Conservation (phyloP, 257 asterid genomes). For the Nicotiana obtusifolia region DNA sequence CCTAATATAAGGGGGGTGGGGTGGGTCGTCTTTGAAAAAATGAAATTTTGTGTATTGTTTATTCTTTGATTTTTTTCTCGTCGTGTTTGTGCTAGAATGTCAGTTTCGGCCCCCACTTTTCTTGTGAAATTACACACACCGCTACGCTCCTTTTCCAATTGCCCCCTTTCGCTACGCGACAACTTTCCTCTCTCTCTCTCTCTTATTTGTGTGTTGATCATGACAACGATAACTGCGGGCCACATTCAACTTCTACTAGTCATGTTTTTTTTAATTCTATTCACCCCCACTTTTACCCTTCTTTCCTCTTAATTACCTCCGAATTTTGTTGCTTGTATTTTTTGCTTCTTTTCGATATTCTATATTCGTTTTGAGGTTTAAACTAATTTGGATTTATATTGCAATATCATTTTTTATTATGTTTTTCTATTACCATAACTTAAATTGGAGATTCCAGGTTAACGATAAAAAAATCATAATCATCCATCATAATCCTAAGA, state of each 20-base stretch:
- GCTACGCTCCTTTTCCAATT: constrained; percentile 21
- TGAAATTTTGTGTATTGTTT: constrained; percentile 17
- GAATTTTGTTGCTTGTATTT: background rate
- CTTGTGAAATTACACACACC: constrained; percentile 29
- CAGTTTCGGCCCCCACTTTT: constrained; percentile 29
- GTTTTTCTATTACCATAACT: too few relatives aligned
- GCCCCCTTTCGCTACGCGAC: constrained; percentile 36
- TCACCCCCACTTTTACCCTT: constrained; percentile 8
- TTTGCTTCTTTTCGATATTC: too few relatives aligned
- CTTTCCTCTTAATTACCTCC: background rate
- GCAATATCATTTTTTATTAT: too few relatives aligned
- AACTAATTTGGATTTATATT: too few relatives aligned
- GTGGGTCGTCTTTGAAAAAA: background rate
- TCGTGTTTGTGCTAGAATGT: constrained; percentile 19
- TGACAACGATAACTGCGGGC: constrained; percentile 32
- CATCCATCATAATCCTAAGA: too few relatives aligned
- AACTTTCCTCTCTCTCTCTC: background rate
- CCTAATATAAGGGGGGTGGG: constrained; percentile 5
- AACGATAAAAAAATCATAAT: too few relatives aligned
- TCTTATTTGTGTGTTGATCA: background rate
- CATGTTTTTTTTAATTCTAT: constrained; percentile 8
- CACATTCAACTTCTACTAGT: constrained; percentile 23
- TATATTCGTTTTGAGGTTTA: too few relatives aligned
- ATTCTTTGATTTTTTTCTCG: constrained; percentile 20
- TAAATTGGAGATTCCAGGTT: too few relatives aligned